Conservation (phyloP, 2,329 filamentous ascomycete species). For the Lachnellula cervina region DNA sequence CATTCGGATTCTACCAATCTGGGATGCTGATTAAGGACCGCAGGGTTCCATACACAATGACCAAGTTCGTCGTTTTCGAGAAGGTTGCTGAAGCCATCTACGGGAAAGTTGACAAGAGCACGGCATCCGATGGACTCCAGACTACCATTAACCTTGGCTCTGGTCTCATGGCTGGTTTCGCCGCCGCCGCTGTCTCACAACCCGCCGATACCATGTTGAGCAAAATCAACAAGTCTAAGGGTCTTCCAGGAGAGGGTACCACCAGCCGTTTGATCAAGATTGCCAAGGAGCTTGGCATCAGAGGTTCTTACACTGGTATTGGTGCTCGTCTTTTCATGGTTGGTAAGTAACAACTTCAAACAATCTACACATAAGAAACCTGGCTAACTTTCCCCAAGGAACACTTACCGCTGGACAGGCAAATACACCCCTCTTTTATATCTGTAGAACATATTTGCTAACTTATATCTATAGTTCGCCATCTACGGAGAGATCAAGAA, state of each 20-base stretch:
- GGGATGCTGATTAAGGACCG: conserved; percentile 9
- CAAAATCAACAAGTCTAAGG: conserved; percentile 96
- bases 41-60: conserved; percentile 88
- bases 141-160: conserved; percentile 77
- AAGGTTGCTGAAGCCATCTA: conserved; percentile 76
- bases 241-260: conserved; percentile 79
- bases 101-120: conserved; percentile 64
- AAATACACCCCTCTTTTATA: not conserved
- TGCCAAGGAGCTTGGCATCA: conserved; percentile 75
- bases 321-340: conserved; percentile 72
- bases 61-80: conserved; percentile 93
- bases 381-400: not conserved
- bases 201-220: conserved; percentile 90
- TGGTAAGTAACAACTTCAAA: conserved; percentile 18
- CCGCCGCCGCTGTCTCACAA: conserved; percentile 81
- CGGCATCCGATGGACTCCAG: conserved; percentile 62
- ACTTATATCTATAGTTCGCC: conserved; percentile 56
- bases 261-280: conserved; percentile 81
- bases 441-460: not conserved
- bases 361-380: not conserved
- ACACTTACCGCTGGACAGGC: conserved; percentile 8
- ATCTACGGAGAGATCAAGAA: conserved; percentile 79
- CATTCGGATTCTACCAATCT: not conserved
- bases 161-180: conserved; percentile 77
- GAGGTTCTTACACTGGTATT: conserved; percentile 74